Evolutionary conservation across 176 grass and related monocot species (phyloP).

Genomic region (Pontederia crassipes): DNA sequence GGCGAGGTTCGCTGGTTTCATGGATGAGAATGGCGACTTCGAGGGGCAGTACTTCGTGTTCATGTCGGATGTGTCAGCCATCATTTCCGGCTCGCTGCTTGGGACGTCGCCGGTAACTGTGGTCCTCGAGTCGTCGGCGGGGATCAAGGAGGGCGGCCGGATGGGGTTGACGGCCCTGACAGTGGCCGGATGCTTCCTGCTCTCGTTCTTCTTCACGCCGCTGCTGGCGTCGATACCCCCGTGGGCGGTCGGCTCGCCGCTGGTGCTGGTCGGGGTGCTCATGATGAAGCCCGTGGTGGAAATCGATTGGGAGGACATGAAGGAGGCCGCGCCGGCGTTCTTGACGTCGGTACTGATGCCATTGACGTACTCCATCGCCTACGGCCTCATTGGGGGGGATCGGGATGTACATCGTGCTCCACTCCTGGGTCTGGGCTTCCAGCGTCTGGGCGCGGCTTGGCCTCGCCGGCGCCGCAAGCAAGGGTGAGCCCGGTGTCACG

Average conservation of each 20-base stretch:
- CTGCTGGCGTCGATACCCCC: constrained; percentile 11
- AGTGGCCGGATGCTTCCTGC: neutral
- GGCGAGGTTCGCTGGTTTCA: constrained; percentile 4
- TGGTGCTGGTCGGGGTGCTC: constrained; percentile 13
- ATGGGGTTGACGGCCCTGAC: neutral
- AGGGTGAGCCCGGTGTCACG: too few species aligned
- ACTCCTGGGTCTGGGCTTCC: neutral
- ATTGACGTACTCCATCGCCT: constrained; percentile 4
- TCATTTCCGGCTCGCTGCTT: constrained; percentile 1
- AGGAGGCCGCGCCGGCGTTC: constrained; percentile 7
- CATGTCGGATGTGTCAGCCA: neutral
- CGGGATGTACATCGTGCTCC: constrained; percentile 5
- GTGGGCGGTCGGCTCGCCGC: constrained; percentile 8
- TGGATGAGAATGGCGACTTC: constrained; percentile 12
- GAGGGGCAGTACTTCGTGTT: constrained; percentile 14
- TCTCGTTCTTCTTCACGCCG: constrained; percentile 5
- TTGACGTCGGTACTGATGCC: constrained; percentile 4
- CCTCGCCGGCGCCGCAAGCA: neutral
- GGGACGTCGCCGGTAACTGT: constrained; percentile 13
- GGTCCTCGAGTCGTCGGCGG: constrained; percentile 6
- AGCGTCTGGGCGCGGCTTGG: neutral
- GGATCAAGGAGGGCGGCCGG: constrained; percentile 5
- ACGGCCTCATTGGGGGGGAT: constrained; percentile 13
- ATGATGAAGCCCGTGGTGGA: constrained; percentile 15
- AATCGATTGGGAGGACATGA: constrained; percentile 6